Conservation (phyloP, 2,329 filamentous ascomycete species). For the Geosmithia putterillii region DNA sequence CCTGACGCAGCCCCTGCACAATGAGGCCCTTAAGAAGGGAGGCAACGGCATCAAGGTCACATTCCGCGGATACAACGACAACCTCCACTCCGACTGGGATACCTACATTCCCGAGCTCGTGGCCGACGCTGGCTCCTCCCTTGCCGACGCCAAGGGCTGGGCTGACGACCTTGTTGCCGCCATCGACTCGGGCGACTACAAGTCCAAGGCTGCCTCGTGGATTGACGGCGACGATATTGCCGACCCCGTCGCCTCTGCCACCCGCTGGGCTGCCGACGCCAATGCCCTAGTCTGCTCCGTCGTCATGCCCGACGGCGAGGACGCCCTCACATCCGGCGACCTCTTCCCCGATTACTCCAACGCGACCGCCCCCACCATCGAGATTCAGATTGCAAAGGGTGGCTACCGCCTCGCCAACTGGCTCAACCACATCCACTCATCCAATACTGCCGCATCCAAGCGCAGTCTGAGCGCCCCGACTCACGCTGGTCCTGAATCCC, state of each 20-base stretch:
- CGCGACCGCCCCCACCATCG: conserved; percentile 22
- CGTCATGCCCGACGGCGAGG: conserved; percentile 23
- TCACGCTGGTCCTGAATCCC: background rate
- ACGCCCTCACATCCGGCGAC: conserved; percentile 24
- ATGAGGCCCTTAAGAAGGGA: conserved; percentile 36
- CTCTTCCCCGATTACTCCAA: conserved; percentile 26
- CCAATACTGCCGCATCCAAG: background rate
- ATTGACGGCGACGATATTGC: conserved; percentile 18
- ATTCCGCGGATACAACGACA: conserved; percentile 37
- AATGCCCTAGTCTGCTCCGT: conserved; percentile 30
- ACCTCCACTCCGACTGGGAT: conserved; percentile 52
- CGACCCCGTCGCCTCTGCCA: conserved; percentile 17
- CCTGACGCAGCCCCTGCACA: conserved; percentile 42
- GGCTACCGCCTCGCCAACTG: conserved; percentile 16
- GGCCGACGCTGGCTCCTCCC: conserved; percentile 17
- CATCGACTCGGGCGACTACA: conserved; percentile 24
- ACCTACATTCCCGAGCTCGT: conserved; percentile 39
- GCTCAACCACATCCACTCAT: background rate
- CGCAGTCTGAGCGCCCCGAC: background rate
- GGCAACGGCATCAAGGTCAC: conserved; percentile 39
- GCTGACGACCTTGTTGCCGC: conserved; percentile 17
- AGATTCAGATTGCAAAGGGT: conserved; percentile 31
- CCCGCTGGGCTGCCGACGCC: conserved; percentile 26
- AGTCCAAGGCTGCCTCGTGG: conserved; percentile 20
- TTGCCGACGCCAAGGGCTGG: conserved; percentile 24